Evolutionary conservation across 2,329 filamentous ascomycete genomes (phyloP), one percentile per base, ranked within the genome.

Genomic region (Helotiales sp.): DNA sequence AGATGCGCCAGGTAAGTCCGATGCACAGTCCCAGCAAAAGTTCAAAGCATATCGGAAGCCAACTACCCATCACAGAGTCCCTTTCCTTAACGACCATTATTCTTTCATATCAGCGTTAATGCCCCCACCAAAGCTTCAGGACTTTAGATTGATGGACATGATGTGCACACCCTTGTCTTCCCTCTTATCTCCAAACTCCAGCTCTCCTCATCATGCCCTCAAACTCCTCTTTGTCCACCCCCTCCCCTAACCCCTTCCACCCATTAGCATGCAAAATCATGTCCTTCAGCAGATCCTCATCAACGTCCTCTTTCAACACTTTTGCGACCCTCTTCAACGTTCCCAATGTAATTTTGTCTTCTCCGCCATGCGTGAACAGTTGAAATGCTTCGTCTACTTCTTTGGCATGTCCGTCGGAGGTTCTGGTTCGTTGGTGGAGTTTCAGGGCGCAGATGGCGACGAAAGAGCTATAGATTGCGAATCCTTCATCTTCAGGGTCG

Each of bases 261-360:
- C 90, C 90, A 73, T 96, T 97, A 49, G 93, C 95, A 79, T 98
- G 93, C 49, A 92, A 77, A 57, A 99, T 88, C 95, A 99, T 99
- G 77, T 97, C 92, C 76, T 84, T 85, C 70, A 99, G 76, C 70
- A 96, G 75, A 49, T 91, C 87, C 68, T 98, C 95, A 58, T 85
- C 84, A 24, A 96, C 87, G 61, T 87, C 91, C 75, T 96, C 91
- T 74, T 91, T 90, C 67, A 99, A 76, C 67, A 91, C 84, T 65
- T 84, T 85, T 40, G 93, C 92, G 54, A 97, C 87, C 68, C 88
- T 81, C 70, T 85, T 84, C 70, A 99, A 75, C 74, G 96, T 89
- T 15, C 81, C 82, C 27, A 98, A 69, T 1, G 89, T 95, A 64
- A 99, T 96, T n/a, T 83, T 84, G 2, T 81, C 79, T 19, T 78